These are phyloP conservation scores for Citrullus amarus DNA, from an alignment of 306 rosid genomes.

Conservation along the genomic window DNA sequence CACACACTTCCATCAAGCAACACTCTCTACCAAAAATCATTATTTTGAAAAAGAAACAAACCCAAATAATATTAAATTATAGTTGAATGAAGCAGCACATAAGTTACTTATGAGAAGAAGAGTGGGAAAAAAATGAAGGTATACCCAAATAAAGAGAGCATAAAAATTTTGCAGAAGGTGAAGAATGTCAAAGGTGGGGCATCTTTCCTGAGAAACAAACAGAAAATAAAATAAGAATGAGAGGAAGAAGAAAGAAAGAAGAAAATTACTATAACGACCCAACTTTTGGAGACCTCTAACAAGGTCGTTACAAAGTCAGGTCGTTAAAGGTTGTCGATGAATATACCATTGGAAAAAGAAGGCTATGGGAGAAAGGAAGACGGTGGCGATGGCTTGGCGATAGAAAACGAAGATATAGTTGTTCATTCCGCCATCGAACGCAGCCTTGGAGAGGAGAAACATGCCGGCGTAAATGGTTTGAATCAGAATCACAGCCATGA, in stretches of 20 bases:
- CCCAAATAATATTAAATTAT: no score
- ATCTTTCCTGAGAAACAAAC: constrained; percentile 35
- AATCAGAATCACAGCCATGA: constrained; percentile 28
- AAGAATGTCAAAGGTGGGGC: constrained; percentile 47
- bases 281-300: no score
- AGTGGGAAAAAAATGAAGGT: background rate
- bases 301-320: no score
- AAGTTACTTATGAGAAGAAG: background rate
- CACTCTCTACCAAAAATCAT: no score
- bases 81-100: no score
- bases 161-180: constrained; percentile 63
- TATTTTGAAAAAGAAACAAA: no score
- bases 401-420: constrained; percentile 59
- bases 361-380: constrained; percentile 43
- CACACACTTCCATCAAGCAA: no score
- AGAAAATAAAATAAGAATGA: background rate
- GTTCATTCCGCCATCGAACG: constrained; percentile 78
- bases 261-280: no score
- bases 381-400: constrained; percentile 52
- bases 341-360: constrained; percentile 43
- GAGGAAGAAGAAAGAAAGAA: background rate
- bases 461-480: constrained; percentile 57
- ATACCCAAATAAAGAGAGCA: constrained; percentile 57
- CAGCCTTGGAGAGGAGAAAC: constrained; percentile 18
- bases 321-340: no score